These are phyloP conservation scores for Neodidymelliopsis sp. DNA, from an alignment of 2,329 filamentous ascomycete genomes.

Conservation along the genomic window DNA sequence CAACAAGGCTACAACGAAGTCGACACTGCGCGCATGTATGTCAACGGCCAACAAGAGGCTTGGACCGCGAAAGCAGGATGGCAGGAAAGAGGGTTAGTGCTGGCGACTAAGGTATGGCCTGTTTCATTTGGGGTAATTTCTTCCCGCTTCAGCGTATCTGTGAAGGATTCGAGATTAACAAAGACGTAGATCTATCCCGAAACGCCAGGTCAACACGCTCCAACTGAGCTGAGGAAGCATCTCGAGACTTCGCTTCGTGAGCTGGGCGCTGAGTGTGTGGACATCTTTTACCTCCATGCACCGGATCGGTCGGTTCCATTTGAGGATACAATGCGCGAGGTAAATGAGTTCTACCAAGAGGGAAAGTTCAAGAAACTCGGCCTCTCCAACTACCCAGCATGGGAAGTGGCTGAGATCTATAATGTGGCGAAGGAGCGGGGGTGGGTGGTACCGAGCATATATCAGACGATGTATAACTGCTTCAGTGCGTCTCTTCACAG, in stretches of 20 bases:
- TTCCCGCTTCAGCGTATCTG: no score
- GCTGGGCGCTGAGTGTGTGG: conserved; percentile 36
- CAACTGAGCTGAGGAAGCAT: not conserved
- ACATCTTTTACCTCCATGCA: conserved; percentile 81
- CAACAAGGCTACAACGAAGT: conserved; percentile 78
- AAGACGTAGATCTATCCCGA: not conserved
- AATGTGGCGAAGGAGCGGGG: conserved; percentile 76
- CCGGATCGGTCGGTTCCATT: conserved; percentile 53
- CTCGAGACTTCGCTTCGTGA: not conserved
- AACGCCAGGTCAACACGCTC: not conserved
- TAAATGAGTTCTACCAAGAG: conserved; percentile 51
- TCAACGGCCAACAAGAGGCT: conserved; percentile 74
- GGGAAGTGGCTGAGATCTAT: conserved; percentile 62
- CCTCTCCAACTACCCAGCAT: conserved; percentile 56
- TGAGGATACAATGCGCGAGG: conserved; percentile 51
- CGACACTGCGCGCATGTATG: conserved; percentile 79
- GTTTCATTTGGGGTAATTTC: not conserved
- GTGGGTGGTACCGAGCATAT: conserved; percentile 82
- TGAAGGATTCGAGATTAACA: no score
- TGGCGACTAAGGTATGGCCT: conserved; percentile 79
- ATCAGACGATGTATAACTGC: conserved; percentile 81
- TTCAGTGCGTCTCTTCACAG: not conserved
- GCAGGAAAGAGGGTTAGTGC: conserved; percentile 75
- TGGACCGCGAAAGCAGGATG: conserved; percentile 76
- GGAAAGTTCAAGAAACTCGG: conserved; percentile 58